Evolutionary conservation across 352 stramenopile genomes (phyloP).

Genomic region (Phytopythium montanum): DNA sequence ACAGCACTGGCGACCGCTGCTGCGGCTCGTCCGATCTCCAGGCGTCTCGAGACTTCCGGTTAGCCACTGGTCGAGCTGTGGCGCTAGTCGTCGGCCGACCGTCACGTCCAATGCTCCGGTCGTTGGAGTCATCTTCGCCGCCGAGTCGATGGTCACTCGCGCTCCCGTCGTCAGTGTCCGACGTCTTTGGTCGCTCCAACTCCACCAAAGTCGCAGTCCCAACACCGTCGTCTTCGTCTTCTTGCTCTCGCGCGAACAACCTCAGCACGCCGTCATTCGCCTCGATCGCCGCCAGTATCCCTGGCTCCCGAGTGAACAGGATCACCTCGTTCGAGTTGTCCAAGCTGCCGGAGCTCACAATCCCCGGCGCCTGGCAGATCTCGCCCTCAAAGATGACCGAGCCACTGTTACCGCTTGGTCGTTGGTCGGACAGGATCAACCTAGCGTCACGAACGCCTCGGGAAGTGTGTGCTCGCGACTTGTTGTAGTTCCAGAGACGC

Average conservation of each 20-base stretch:
- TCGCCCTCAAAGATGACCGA: slow-evolving; percentile 84
- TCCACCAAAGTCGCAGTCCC: slow-evolving; percentile 10
- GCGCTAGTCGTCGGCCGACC: slow-evolving; percentile 45
- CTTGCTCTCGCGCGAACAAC: slow-evolving; percentile 34
- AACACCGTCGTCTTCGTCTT: slow-evolving; percentile 37
- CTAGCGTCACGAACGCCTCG: slow-evolving; percentile 60
- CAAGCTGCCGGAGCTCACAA: slow-evolving; percentile 41
- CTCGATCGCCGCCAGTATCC: slow-evolving; percentile 69
- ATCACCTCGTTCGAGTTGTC: slow-evolving; percentile 81
- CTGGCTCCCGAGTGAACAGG: slow-evolving; percentile 75
- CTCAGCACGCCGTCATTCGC: slow-evolving; percentile 40
- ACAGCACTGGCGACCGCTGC: slow-evolving; percentile 32
- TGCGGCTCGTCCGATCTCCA: slow-evolving; percentile 50
- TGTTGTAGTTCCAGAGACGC: slow-evolving; percentile 93
- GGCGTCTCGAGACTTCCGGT: slow-evolving; percentile 37
- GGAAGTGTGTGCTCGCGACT: slow-evolving; percentile 79
- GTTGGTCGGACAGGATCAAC: slow-evolving; percentile 29
- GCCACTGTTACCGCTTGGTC: not conserved
- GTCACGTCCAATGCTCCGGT: slow-evolving; percentile 10
- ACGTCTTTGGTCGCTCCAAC: slow-evolving; percentile 63
- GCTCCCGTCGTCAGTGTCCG: slow-evolving; percentile 22
- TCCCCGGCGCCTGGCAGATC: slow-evolving; percentile 66
- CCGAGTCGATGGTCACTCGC: not conserved
- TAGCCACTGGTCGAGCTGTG: slow-evolving; percentile 9
- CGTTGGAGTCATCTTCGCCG: slow-evolving; percentile 9